Conservation (phyloP, 305 asterid species). For the Fraxinus sp. region DNA sequence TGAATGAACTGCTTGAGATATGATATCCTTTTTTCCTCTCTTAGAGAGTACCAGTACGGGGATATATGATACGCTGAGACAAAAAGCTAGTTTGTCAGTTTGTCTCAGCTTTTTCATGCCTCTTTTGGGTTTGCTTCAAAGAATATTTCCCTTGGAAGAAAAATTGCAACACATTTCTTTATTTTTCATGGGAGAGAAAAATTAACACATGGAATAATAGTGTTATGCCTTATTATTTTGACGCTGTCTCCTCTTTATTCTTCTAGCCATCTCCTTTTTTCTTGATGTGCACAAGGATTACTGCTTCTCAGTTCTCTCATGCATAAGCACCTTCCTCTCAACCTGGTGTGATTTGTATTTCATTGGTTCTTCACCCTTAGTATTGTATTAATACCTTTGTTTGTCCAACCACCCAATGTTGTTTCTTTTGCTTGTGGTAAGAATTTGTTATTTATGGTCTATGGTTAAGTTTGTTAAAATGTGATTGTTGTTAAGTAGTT, state of each 20-base stretch:
- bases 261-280: background rate
- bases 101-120: background rate
- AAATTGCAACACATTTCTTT: background rate
- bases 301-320: background rate
- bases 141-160: background rate
- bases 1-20: background rate
- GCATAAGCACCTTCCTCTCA: background rate
- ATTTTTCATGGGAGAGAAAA: background rate
- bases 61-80: background rate
- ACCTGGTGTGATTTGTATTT: background rate
- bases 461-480: background rate
- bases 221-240: background rate
- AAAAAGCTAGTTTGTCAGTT: background rate
- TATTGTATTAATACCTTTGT: background rate
- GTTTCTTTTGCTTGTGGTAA: background rate
- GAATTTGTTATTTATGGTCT: background rate
- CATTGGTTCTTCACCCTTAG: background rate
- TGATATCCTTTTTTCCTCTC: background rate
- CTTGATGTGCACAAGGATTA: background rate
- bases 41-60: background rate
- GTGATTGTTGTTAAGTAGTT: conserved; percentile 1
- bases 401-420: background rate
- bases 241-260: background rate
- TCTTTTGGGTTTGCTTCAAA: background rate
- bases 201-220: background rate